Percentiles rank a stretch among this genome's conserved stretches.
These are phyloP conservation scores for Leccinum subtestaceum DNA, from an alignment of 768 basidiomycete genomes.

Conservation along the genomic window DNA sequence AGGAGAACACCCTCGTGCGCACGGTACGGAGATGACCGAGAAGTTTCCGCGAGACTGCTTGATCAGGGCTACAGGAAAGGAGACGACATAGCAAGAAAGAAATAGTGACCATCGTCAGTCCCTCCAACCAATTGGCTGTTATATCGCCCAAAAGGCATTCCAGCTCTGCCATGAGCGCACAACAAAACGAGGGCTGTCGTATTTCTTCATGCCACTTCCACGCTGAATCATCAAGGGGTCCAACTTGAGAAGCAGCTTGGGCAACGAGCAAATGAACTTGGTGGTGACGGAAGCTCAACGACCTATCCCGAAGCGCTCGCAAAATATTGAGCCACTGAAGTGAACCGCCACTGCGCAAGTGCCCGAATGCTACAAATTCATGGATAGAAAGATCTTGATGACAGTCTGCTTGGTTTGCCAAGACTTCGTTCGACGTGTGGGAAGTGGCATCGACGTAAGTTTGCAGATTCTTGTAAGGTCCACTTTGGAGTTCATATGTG, in stretches of 20 bases:
- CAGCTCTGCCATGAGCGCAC: background rate
- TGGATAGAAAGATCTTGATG: constrained; percentile 39
- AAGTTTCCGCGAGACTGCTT: background rate
- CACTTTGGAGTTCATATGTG: constrained; percentile 30
- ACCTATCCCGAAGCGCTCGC: constrained; percentile 39
- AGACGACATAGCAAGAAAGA: background rate
- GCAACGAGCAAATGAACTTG: constrained; percentile 41
- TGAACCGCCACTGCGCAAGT: constrained; percentile 40
- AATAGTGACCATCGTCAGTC: background rate
- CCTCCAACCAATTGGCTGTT: background rate
- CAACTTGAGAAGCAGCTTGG: constrained; percentile 45
- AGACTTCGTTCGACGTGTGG: constrained; percentile 42
- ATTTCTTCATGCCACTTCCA: constrained; percentile 13
- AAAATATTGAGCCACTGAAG: constrained; percentile 52
- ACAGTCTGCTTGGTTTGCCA: constrained; percentile 43
- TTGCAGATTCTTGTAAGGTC: constrained; percentile 36
- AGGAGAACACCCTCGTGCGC: background rate
- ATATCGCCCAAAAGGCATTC: background rate
- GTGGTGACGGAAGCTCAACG: constrained; percentile 36
- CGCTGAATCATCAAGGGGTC: constrained; percentile 17
- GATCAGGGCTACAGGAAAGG: background rate
- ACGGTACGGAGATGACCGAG: background rate
- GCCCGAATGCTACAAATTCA: constrained; percentile 43
- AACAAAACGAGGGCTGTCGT: constrained; percentile 4
- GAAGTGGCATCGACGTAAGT: constrained; percentile 32